Conservation (phyloP, 164 flowering plant genomes). For the Brasenia schreberi region DNA sequence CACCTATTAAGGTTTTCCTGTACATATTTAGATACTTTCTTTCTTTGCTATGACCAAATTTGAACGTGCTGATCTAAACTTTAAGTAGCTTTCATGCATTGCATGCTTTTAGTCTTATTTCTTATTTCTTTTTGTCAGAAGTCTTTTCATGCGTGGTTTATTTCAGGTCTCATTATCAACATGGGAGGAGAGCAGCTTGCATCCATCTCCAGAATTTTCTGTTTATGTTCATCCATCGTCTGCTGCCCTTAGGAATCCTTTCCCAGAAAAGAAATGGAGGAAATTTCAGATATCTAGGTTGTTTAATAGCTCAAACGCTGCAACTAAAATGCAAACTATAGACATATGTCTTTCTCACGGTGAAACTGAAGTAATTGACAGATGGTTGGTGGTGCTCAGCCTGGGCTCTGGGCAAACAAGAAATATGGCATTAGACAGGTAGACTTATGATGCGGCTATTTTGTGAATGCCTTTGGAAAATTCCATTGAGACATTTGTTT, state of each 20-base stretch:
- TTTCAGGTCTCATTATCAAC: conserved; percentile 76
- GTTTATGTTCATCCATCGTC: conserved; percentile 53
- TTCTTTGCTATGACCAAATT: too few relatives aligned
- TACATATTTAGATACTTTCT: too few relatives aligned
- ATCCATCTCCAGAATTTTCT: conserved; percentile 43
- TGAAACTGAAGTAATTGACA: conserved; percentile 47
- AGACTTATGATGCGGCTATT: conserved; percentile 11
- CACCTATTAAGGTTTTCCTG: too few relatives aligned
- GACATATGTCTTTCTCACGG: conserved; percentile 44
- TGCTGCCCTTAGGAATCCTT: conserved; percentile 72
- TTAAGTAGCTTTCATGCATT: too few relatives aligned
- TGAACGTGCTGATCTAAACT: too few relatives aligned
- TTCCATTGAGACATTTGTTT: too few relatives aligned
- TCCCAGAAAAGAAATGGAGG: conserved; percentile 96
- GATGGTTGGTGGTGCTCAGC: conserved; percentile 83
- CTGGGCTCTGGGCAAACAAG: conserved; percentile 98
- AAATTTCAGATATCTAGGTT: conserved; percentile 88
- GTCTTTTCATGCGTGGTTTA: too few relatives aligned
- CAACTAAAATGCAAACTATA: conserved; percentile 48
- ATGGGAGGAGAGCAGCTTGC: conserved; percentile 55
- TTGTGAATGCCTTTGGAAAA: background rate
- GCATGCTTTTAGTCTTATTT: too few relatives aligned
- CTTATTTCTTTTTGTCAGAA: too few relatives aligned
- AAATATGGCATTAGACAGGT: conserved; percentile 99
- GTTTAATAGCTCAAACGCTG: conserved; percentile 73